Evolutionary conservation across 768 basidiomycete genomes (phyloP), one percentile per base, ranked within the genome.

Genomic region (Leccinum barrowsii): DNA sequence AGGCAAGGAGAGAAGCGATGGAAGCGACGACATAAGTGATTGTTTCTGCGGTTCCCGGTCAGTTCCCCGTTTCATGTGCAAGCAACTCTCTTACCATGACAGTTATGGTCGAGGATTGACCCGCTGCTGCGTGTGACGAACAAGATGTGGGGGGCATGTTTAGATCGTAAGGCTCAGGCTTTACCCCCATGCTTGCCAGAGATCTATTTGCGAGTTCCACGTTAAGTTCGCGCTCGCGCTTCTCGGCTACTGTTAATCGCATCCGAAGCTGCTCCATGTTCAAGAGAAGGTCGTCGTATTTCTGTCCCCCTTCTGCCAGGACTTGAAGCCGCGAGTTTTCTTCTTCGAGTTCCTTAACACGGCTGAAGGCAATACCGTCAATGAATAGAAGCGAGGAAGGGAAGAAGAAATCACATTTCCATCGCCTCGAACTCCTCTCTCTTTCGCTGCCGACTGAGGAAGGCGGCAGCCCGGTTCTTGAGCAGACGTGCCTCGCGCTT

Each of bases 401-500:
- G 15, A 67, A 7, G 50, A 56, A 58, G 67, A 56, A 85, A 89
- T 76, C 76, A 93, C 90, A 89, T 75, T 79, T 94, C 92, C 90
- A 94, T 93, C 67, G 71, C 78, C 75, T 94, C 92, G 67, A 92
- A 94, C 76, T 94, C 92, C 75, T 94, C 92, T 56, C 92, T 85
- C 74, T 94, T 94, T 66, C 92, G 82, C 73, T 94, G 92, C 71
- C 92, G 81, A 75, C 86, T 89, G 69, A 94, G 86, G 78, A 94
- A 94, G 58, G 92, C 92, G 11, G 92, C 92, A 12, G 92, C 92
- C 57, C 92, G 83, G 76, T 94, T 94, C 80, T 94, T 94, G 57
- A 94, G 89, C 8, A 94, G 82, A 54, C 92, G 85, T 59, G 92
- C 92, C 75, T 94, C 92, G 52, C 92, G 90, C 74, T 94, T 94